Base-by-base conservation (phyloP, 495 filamentous ascomycete species). In the Melanomma pulvis-pyrius region DNA sequence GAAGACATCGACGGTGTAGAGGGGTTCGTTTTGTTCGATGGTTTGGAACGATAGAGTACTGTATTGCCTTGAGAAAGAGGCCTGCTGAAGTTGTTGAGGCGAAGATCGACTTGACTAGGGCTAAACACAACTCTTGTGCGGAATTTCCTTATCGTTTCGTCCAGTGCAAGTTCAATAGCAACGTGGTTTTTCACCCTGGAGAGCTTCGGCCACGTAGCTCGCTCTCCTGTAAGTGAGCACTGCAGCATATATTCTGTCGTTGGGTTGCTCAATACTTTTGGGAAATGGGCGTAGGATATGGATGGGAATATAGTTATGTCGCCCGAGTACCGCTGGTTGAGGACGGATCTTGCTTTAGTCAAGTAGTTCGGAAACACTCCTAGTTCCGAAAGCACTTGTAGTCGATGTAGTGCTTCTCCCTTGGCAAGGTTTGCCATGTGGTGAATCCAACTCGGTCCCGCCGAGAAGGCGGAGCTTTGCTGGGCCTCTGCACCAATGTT, bases 241-340 rank as follows among this genome's bases (percentile, higher is more conserved):
- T 89, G 81, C 1, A 86, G 73, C 89, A 97, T 94, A 77, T 96
- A 96, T n/a, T 92, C 91, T 0, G 85, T 75, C 0, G 90, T 96
- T n/a, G 93, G 93, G 61, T 97, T 97, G 63, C 83, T 88, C 24
- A 97, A 76, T 34, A 96, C 88, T 19, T 83, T 82, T 2, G 88
- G 90, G 34, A 96, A 86, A 65, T 96, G 87, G 5, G 83, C 80
- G 32, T 89, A 87, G 1, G 84, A 81, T 53, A 96, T 88, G 59
- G 90, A 86, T 0, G 93, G 93, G 54, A 96, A 84, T 56, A 97
- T 97, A 50, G 90, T 97, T 74, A 97, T 96, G 75, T 97, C 92
- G n/a, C 93, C 93, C 2, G 89, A 90, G 69, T 97, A 97, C 66
- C 89, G 91, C 71, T 97, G 93, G 66, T 87, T 92, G 52, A 97